Base-by-base conservation (phyloP, 2,329 filamentous ascomycete genomes). In the Fusarium fujikuroi region DNA sequence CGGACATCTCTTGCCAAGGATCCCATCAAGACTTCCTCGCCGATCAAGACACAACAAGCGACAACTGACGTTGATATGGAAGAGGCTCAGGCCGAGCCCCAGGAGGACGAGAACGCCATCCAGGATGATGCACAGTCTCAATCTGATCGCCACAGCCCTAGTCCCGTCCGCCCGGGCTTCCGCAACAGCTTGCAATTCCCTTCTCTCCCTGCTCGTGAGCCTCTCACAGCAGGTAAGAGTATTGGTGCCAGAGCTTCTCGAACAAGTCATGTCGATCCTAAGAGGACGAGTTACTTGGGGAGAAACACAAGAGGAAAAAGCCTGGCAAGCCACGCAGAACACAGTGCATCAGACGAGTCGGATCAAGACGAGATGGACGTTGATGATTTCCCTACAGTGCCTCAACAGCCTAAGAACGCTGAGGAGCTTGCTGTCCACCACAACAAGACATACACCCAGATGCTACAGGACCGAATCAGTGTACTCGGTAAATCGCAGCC, bases 121-220 rank as follows among this genome's bases (percentile, higher is more conserved):
- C 69, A 65, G 5, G 87, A 89, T 43, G 88, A 88, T 69, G 83
- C 83, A 28, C 85, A 86, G 68, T 92, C 91, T 7, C 88, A 89
- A 21, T 93, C 92, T 5, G 92, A 93, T n/a, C 56, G 42, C 21
- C 56, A 59, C 53, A 87, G 85, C 2, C 94, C 93, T 1, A 95
- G 92, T 75, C 93, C 93, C 0, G 90, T 93, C 54, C 88, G 93
- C 74, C 92, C 92, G 4, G 86, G 93, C 36, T 89, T 97, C 74
- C 92, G 95, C 68, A 98, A 98, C 83, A 98, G 95, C 80, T 87
- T 99, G 68, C 97, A 93, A 66, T 98, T 99, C 83, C 94, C 96
- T 42, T 94, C 96, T 23, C 86, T 99, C 18, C 96, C 96, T 36
- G 95, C 95, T 6, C 90, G 96, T 69, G 95, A 98, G 78, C 95